Evolutionary conservation across 2,329 filamentous ascomycete genomes (phyloP).

Genomic region (Pezicula rhizophila): DNA sequence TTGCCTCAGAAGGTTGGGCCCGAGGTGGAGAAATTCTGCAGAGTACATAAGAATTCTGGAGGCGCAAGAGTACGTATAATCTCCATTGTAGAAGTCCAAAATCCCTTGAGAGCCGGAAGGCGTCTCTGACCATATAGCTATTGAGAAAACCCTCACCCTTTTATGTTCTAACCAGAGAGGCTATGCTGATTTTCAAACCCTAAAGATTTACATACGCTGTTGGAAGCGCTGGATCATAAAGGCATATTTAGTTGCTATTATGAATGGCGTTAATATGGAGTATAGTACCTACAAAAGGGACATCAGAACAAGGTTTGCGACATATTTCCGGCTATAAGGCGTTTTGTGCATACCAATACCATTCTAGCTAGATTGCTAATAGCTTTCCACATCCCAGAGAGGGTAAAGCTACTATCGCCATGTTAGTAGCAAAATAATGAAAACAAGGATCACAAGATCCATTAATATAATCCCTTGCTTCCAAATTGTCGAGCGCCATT

Average conservation of each 20-base stretch:
- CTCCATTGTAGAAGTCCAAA: no score
- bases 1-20: conserved; percentile 24
- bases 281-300: neutral
- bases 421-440: neutral
- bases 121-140: no score
- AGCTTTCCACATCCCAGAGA: no score
- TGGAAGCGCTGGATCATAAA: neutral
- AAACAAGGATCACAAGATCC: neutral
- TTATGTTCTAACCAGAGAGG: no score
- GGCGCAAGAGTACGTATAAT: conserved; percentile 23
- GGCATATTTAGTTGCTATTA: neutral
- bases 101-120: no score
- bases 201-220: neutral
- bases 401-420: no score
- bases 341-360: no score
- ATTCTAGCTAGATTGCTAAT: no score
- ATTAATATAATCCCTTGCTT: neutral
- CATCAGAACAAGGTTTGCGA: neutral
- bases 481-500: conserved; percentile 21
- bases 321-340: no score
- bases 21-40: conserved; percentile 30
- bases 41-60: conserved; percentile 32
- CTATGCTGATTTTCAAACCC: no score
- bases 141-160: no score
- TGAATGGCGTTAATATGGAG: neutral